A percentile compares a stretch with the other conserved stretches of the same genome.
These are phyloP conservation scores for Orbilia oligospora DNA, from an alignment of 2,329 filamentous ascomycete genomes.

Conservation along the genomic window DNA sequence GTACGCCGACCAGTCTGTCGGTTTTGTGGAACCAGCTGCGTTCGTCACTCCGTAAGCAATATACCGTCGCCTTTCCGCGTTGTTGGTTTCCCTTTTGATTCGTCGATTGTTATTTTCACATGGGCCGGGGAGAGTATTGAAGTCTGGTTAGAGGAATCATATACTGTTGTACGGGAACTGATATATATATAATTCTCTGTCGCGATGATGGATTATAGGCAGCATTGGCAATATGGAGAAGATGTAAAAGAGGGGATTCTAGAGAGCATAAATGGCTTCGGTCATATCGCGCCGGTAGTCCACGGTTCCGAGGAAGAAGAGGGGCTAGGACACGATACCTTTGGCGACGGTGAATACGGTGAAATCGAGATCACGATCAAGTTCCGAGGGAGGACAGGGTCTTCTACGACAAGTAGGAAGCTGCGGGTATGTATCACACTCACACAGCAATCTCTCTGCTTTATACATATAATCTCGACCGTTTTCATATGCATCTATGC, in stretches of 20 bases:
- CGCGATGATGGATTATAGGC: constrained; percentile 29
- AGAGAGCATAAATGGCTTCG: constrained; percentile 6
- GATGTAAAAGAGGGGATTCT: constrained; percentile 29
- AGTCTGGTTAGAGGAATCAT: no score
- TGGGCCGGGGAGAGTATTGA: neutral
- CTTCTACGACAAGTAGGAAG: constrained; percentile 33
- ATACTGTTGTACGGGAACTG: neutral
- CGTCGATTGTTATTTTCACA: neutral
- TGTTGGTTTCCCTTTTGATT: constrained; percentile 35
- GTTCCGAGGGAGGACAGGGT: constrained; percentile 40
- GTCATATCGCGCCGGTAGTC: constrained; percentile 34
- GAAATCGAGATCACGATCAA: constrained; percentile 51
- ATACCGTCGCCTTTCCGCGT: constrained; percentile 22
- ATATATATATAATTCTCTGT: neutral
- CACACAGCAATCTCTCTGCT: neutral
- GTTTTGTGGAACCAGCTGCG: constrained; percentile 56
- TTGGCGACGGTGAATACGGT: constrained; percentile 43
- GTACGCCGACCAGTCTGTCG: constrained; percentile 52
- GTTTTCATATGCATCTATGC: neutral
- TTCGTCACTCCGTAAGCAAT: constrained; percentile 56
- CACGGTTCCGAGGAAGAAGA: constrained; percentile 17
- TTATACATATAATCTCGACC: no score
- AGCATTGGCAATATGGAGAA: constrained; percentile 42
- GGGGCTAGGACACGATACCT: neutral
- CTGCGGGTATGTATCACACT: constrained; percentile 29